Base-by-base conservation (phyloP, 2,329 filamentous ascomycete species). In the Ilyonectria destructans region DNA sequence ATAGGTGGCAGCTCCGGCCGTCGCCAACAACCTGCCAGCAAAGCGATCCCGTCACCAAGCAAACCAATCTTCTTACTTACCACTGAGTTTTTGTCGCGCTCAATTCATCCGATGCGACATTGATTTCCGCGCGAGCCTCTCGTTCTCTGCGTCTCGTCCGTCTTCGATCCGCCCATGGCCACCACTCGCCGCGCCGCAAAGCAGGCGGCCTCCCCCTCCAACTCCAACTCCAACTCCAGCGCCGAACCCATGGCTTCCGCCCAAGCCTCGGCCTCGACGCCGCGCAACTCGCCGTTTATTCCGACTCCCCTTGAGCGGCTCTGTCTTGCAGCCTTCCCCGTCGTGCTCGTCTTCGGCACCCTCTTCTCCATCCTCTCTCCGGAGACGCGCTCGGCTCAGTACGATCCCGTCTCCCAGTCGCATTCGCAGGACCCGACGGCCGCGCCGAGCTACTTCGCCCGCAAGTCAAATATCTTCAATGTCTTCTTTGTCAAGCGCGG, bases 381-480 rank as follows among this genome's bases (percentile, higher is more conserved):
- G 1, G 84, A 89, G 68, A 90, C 90, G 12, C 91, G 90, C 77
- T 83, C 84, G 54, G 86, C 89, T 2, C 85, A 88, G 4, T 94
- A 94, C 84, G 89, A 90, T 71, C 80, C 85, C 2, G 77, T 82
- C 46, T 81, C 87, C 26, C 92, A 95, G 77, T 88, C 92, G 13
- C 92, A 93, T 81, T 81, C 85, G 4, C 86, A 85, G 81, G 82
- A 84, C 79, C 77, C 80, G n/a, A 78, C 80, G 46, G 80, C 85
- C 5, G 89, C 92, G 58, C 93, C 93, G 2, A 92, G 88, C 79
- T 99, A 98, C 85, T 99, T 99, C 80, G 96, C 96, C 54, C 92
- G 92, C 75, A 99, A 99, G 83, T 88, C 90, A 80, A 99, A 99
- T 83, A 75, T 98, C 59, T 93, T 98, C 88, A 99, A 99, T 79